Percentiles rank a stretch among this genome's conserved stretches.
phyloP scores from a whole-genome alignment of 495 filamentous ascomycete species.

The Tuber magnatum region DNA sequence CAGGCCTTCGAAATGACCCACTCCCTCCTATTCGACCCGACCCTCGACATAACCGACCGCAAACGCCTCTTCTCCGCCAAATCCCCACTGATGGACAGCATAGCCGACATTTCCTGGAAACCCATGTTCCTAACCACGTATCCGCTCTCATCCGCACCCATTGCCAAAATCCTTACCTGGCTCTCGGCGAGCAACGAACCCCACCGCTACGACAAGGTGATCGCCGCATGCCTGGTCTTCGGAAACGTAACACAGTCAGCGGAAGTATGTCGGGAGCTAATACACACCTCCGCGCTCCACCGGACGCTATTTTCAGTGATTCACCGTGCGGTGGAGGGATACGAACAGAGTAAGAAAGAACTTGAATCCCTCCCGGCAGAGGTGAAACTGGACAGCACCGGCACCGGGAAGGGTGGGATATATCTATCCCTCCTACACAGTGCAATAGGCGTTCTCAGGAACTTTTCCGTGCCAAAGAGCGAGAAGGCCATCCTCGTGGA shows the following conservation, averaged over 20 bases:
- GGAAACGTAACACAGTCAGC: conserved; percentile 74
- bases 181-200: conserved; percentile 46
- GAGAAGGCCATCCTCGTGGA: conserved; percentile 57
- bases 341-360: conserved; percentile 29
- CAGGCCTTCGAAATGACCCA: conserved; percentile 31
- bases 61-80: conserved; percentile 41
- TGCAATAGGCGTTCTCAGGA: conserved; percentile 67
- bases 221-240: conserved; percentile 67
- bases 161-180: conserved; percentile 53
- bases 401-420: conserved; percentile 30
- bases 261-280: conserved; percentile 53
- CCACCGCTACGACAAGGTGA: conserved; percentile 49
- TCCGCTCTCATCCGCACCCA: conserved; percentile 48
- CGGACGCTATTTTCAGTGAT: conserved; percentile 52
- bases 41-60: conserved; percentile 36
- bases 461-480: conserved; percentile 59
- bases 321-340: conserved; percentile 41
- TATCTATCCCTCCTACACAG: conserved; percentile 52
- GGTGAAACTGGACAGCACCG: conserved; percentile 1
- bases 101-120: conserved; percentile 39
- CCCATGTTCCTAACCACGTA: conserved; percentile 43
- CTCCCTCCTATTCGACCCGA: conserved; percentile 29
- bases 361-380: neutral
- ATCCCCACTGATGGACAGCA: conserved; percentile 44
- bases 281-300: conserved; percentile 51